These are phyloP conservation scores for Pseudocercospora vitis DNA, from an alignment of 2,329 filamentous ascomycete genomes.

Conservation along the genomic window DNA sequence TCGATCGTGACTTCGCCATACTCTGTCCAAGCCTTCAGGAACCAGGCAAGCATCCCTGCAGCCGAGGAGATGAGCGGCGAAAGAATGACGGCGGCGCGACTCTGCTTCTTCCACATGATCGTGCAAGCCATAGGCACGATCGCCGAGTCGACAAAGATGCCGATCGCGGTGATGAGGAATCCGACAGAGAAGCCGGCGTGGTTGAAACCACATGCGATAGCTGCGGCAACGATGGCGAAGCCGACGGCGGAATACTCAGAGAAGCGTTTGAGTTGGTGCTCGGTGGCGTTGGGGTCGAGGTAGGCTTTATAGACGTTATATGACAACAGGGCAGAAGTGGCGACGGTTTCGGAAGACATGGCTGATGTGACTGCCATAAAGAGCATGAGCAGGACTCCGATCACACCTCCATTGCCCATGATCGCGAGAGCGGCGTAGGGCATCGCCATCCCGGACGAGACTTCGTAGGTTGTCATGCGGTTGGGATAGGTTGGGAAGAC, in stretches of 20 bases:
- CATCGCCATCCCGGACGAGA: slow-evolving; percentile 50
- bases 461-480: slow-evolving; percentile 43
- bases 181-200: slow-evolving; percentile 52
- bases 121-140: slow-evolving; percentile 50
- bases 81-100: slow-evolving; percentile 46
- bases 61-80: slow-evolving; percentile 56
- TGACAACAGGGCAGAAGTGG: slow-evolving; percentile 53
- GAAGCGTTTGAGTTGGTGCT: slow-evolving; percentile 45
- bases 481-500: slow-evolving; percentile 49
- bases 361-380: slow-evolving; percentile 56
- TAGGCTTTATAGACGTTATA: slow-evolving; percentile 55
- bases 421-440: slow-evolving; percentile 49
- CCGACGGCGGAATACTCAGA: slow-evolving; percentile 48
- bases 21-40: slow-evolving; percentile 18
- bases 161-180: slow-evolving; percentile 41
- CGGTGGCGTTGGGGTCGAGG: slow-evolving; percentile 48
- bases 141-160: slow-evolving; percentile 46
- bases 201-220: slow-evolving; percentile 51
- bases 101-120: slow-evolving; percentile 49
- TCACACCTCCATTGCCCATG: slow-evolving; percentile 46
- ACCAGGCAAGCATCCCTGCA: slow-evolving; percentile 47
- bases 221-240: slow-evolving; percentile 25
- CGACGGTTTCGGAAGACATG: slow-evolving; percentile 53
- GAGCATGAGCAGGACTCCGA: slow-evolving; percentile 49
- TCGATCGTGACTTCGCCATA: slow-evolving; percentile 24